Evolutionary conservation across 768 basidiomycete genomes (phyloP).

Genomic region (Leccinum fibrillosum): DNA sequence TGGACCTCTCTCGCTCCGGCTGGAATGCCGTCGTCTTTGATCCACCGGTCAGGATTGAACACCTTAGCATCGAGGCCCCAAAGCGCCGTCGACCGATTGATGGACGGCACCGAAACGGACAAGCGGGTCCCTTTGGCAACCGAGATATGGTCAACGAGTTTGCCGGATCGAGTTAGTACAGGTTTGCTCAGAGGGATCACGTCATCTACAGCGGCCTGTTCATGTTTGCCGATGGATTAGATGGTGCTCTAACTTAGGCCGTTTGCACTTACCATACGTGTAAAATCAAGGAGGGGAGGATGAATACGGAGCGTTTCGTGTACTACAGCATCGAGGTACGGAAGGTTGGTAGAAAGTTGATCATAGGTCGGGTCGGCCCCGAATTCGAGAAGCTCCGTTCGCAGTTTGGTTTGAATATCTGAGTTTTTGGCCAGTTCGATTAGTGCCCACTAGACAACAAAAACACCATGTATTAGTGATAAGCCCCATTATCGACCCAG

Average conservation of each 20-base stretch:
- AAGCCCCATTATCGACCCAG: background rate
- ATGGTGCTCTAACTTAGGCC: background rate
- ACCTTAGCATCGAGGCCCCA: constrained; percentile 62
- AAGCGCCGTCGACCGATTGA: constrained; percentile 49
- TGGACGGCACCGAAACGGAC: constrained; percentile 38
- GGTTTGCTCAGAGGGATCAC: constrained; percentile 55
- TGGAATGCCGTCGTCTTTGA: constrained; percentile 32
- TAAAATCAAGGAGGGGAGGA: constrained; percentile 33
- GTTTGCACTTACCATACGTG: constrained; percentile 9
- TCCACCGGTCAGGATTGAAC: constrained; percentile 67
- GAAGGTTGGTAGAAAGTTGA: constrained; percentile 46
- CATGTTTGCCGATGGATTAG: constrained; percentile 5
- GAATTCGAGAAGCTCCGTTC: constrained; percentile 47
- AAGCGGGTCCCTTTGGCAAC: constrained; percentile 49
- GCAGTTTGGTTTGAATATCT: constrained; percentile 45
- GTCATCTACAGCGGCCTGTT: constrained; percentile 49
- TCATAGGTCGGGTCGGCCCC: constrained; percentile 51
- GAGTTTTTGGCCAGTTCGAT: constrained; percentile 49
- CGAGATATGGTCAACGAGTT: constrained; percentile 36
- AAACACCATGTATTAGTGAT: background rate
- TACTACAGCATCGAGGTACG: constrained; percentile 53
- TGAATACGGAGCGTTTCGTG: constrained; percentile 46
- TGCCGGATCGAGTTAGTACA: constrained; percentile 41
- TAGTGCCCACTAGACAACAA: constrained; percentile 42
- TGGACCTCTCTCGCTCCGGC: constrained; percentile 40